These are phyloP conservation scores for Apophysomyces trapeziformis DNA, from an alignment of 371 early-diverging fungal genomes.

Conservation along the genomic window DNA sequence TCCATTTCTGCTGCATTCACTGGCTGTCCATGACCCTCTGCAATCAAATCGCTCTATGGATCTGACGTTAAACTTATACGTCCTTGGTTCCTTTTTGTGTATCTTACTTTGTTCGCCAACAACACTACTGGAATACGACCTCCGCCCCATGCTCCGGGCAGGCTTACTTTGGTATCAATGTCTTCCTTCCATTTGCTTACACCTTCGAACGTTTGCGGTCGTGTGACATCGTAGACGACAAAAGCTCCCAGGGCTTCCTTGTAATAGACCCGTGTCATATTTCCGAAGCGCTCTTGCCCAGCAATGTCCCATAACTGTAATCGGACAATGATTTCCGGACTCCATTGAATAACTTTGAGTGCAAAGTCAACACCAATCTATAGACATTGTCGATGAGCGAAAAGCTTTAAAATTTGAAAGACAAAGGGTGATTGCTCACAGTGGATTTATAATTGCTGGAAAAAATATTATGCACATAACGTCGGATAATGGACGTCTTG, in stretches of 20 bases:
- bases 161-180: conserved; percentile 63
- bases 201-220: conserved; percentile 71
- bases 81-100: neutral
- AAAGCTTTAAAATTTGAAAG: neutral
- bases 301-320: conserved; percentile 90
- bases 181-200: conserved; percentile 78
- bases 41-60: conserved; percentile 42
- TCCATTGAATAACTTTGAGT: conserved; percentile 75
- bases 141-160: conserved; percentile 63
- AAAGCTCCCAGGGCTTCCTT: conserved; percentile 81
- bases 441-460: conserved; percentile 76
- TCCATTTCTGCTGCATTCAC: conserved; percentile 55
- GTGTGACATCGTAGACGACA: conserved; percentile 81
- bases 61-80: neutral
- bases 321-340: conserved; percentile 57
- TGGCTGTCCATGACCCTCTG: conserved; percentile 52
- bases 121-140: conserved; percentile 66
- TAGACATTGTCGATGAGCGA: neutral
- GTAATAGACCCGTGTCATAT: conserved; percentile 82
- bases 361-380: conserved; percentile 87
- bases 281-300: conserved; percentile 83
- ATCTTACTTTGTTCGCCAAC: conserved; percentile 64
- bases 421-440: conserved; percentile 39
- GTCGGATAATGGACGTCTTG: conserved; percentile 70
- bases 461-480: conserved; percentile 76